Conservation (phyloP, 768 basidiomycete genomes). For the Russula olivacea region DNA sequence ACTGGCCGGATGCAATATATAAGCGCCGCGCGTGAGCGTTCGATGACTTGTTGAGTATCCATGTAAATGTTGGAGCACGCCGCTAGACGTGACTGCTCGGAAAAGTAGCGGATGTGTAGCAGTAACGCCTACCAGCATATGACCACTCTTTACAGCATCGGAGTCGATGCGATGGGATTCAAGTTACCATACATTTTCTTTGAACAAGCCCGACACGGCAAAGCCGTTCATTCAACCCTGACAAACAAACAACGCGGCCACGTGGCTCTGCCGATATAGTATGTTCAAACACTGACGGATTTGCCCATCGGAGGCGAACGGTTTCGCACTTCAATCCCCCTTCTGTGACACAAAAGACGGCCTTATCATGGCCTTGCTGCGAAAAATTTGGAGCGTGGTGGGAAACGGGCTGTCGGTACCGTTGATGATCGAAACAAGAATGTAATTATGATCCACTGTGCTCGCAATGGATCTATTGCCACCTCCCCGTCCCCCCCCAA, state of each 20-base stretch:
- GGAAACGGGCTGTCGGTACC: conserved; percentile 20
- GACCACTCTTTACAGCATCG: conserved; percentile 23
- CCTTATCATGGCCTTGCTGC: conserved; percentile 19
- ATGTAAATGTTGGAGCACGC: not conserved
- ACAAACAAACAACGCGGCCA: conserved; percentile 11
- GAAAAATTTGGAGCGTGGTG: conserved; percentile 11
- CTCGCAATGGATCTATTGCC: conserved; percentile 12
- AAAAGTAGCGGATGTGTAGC: conserved; percentile 3
- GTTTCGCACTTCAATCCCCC: conserved; percentile 12
- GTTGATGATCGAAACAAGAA: conserved; percentile 21
- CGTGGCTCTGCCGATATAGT: conserved; percentile 24
- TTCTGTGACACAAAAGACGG: conserved; percentile 22
- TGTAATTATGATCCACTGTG: conserved; percentile 13
- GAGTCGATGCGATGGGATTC: not conserved
- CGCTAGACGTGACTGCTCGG: not conserved
- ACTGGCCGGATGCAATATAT: conserved; percentile 30
- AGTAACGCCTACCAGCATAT: conserved; percentile 7
- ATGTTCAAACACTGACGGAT: conserved; percentile 14
- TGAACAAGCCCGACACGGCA: conserved; percentile 22
- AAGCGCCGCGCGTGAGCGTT: not conserved
- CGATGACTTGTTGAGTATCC: not conserved
- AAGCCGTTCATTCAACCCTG: not conserved
- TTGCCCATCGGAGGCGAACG: conserved; percentile 19
- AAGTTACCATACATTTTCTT: conserved; percentile 16
- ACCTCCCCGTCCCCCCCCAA: not conserved